These are phyloP conservation scores for Pachysandra terminalis DNA, from an alignment of 164 flowering plant genomes.

Conservation along the genomic window DNA sequence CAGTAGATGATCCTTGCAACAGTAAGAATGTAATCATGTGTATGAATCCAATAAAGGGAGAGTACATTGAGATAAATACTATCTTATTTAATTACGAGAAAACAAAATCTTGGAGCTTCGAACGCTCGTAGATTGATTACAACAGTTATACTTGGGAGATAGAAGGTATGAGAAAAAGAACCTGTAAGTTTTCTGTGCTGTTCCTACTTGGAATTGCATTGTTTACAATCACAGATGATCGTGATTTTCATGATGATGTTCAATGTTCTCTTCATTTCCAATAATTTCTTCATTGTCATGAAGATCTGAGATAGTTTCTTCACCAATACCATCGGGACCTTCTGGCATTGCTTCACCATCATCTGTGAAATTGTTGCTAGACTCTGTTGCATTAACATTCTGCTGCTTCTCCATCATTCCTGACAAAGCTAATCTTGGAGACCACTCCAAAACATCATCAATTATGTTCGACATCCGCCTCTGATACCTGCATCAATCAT, in stretches of 20 bases:
- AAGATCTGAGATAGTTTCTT: conserved; percentile 20
- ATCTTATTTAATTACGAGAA: conserved; percentile 13
- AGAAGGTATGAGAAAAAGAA: background rate
- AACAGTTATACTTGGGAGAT: conserved; percentile 12
- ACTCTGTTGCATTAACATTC: conserved; percentile 46
- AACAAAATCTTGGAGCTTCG: conserved; percentile 6
- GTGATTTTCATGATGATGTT: conserved; percentile 9
- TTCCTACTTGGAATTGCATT: background rate
- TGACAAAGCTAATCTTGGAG: conserved; percentile 80
- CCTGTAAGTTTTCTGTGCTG: conserved; percentile 3
- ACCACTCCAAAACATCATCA: conserved; percentile 97
- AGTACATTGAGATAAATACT: background rate
- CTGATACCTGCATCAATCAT: conserved; percentile 67
- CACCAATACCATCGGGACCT: conserved; percentile 16
- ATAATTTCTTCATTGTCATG: conserved; percentile 29
- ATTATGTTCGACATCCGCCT: conserved; percentile 91
- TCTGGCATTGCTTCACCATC: conserved; percentile 27
- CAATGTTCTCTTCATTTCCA: conserved; percentile 21
- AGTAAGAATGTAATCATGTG: background rate
- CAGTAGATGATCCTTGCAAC: background rate
- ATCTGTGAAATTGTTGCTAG: conserved; percentile 29
- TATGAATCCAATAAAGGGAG: background rate
- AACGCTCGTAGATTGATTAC: background rate
- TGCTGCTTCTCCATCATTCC: conserved; percentile 90
- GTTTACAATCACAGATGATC: conserved; percentile 15